Conservation (phyloP, 2,329 filamentous ascomycete species). For the Zymoseptoria pseudotritici region DNA sequence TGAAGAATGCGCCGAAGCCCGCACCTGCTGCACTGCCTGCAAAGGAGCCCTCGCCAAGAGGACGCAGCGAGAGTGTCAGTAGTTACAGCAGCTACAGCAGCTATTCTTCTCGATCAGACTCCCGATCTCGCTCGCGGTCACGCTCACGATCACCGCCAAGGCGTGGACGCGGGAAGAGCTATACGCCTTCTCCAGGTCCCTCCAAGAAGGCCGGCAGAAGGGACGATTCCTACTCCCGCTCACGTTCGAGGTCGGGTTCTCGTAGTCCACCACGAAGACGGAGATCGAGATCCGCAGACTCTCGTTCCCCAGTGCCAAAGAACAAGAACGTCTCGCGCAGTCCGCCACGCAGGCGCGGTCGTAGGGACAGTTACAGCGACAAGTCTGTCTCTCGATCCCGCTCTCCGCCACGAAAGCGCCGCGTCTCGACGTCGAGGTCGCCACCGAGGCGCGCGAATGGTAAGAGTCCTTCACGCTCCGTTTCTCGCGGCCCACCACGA, state of each 20-base stretch:
- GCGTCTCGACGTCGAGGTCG: conserved; percentile 22
- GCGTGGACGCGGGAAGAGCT: conserved; percentile 12
- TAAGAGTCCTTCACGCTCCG: conserved; percentile 13
- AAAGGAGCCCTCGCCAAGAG: conserved; percentile 36
- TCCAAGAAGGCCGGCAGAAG: conserved; percentile 5
- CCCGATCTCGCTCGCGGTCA: conserved; percentile 22
- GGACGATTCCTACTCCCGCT: conserved; percentile 7
- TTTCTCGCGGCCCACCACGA: conserved; percentile 24
- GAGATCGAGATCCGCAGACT: conserved; percentile 18
- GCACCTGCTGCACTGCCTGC: conserved; percentile 58
- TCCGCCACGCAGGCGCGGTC: conserved; percentile 15
- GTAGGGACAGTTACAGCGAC: conserved; percentile 18
- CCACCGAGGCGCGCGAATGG: conserved; percentile 21
- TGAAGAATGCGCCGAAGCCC: conserved; percentile 85
- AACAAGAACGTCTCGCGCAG: conserved; percentile 13
- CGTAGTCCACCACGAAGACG: conserved; percentile 12
- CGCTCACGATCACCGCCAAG: conserved; percentile 21
- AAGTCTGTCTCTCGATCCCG: conserved; percentile 14
- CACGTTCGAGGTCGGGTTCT: conserved; percentile 4
- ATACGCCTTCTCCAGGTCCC: conserved; percentile 14
- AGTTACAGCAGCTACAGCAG: conserved; percentile 80
- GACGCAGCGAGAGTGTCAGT: conserved; percentile 57
- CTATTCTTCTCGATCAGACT: conserved; percentile 40
- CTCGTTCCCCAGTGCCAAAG: conserved; percentile 20
- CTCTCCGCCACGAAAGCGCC: conserved; percentile 6